Percentiles rank a stretch among this genome's conserved stretches.
These are phyloP conservation scores for Globisporangium uncinulatum DNA, from an alignment of 352 stramenopile species.

Conservation along the genomic window DNA sequence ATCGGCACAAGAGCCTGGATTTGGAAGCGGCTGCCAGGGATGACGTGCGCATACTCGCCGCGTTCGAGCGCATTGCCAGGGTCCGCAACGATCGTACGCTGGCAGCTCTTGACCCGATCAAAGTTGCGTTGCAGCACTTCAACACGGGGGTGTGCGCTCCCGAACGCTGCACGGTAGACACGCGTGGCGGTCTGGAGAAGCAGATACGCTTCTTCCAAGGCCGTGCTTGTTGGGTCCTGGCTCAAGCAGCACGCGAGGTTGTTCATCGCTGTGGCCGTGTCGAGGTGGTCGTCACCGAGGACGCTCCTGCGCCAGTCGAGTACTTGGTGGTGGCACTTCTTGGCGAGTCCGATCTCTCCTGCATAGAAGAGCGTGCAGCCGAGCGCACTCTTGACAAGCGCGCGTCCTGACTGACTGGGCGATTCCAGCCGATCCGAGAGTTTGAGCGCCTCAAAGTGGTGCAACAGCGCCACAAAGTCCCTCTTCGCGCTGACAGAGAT, in stretches of 20 bases:
- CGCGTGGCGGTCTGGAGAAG: slow-evolving; percentile 44
- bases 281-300: slow-evolving; percentile 29
- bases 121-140: slow-evolving; percentile 43
- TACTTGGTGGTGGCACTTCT: slow-evolving; percentile 49
- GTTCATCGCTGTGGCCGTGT: slow-evolving; percentile 70
- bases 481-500: slow-evolving; percentile 48
- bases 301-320: slow-evolving; percentile 29
- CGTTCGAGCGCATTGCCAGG: slow-evolving; percentile 30
- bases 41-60: slow-evolving; percentile 57
- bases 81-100: slow-evolving; percentile 42
- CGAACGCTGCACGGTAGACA: slow-evolving; percentile 43
- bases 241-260: slow-evolving; percentile 68
- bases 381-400: slow-evolving; percentile 43
- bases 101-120: slow-evolving; percentile 30
- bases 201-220: slow-evolving; percentile 49
- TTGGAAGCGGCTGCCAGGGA: slow-evolving; percentile 54
- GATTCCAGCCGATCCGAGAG: slow-evolving; percentile 21
- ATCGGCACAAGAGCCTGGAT: slow-evolving; percentile 54
- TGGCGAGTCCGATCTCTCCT: slow-evolving; percentile 38
- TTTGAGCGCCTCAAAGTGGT: slow-evolving; percentile 51
- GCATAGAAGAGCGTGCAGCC: slow-evolving; percentile 55
- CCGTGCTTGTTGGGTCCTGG: slow-evolving; percentile 21
- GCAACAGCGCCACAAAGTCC: slow-evolving; percentile 39
- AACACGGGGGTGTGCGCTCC: slow-evolving; percentile 32
- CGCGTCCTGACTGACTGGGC: slow-evolving; percentile 22